Base-by-base conservation (phyloP, 2,329 filamentous ascomycete species). In the Penicillium crustosum region DNA sequence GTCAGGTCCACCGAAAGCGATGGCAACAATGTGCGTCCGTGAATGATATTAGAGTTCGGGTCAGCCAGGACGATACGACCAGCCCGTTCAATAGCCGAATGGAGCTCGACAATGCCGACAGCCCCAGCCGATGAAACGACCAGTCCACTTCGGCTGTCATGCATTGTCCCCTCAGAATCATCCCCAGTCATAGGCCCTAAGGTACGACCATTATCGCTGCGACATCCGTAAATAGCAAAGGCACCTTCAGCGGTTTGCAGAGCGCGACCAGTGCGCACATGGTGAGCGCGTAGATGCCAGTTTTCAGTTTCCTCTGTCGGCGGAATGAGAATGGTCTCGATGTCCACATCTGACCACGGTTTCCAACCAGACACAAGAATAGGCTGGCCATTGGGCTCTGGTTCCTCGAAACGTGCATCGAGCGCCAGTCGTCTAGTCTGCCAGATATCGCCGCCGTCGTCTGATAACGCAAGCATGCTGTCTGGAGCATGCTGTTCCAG, bases 361-460 rank as follows among this genome's bases (percentile, higher is more conserved):
- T 82, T 83, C 89, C 89, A 92, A 29, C 80, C 77, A 0, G 87
- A 90, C 7, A 88, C 83, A 12, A 93, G 77, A 1, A 90, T 83
- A 0, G 87, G 84, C 19, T 67, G 38, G 3, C 57, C 57, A 42
- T 60, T 65, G 21, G 74, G 79, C 19, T 81, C 81, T 17, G 82
- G 79, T 15, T 80, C 75, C 65, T 89, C 83, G 55, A 92, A 82
- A 1, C 78, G 79, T 0, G 87, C 83, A 64, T 89, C 84, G 45
- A 86, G 79, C n/a, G 84, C 88, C 25, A 86, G 78, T 35, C 89
- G 78, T n/a, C 89, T 81, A 56, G 89, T 85, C 73, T 91, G 90
- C 90, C 90, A 93, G 62, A 86, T 85, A 73, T 92, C 89, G 36
- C 89, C 89, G 21, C 83, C 87, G 70, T 92, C 89, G 65, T 91